Conservation (phyloP, 2,329 filamentous ascomycete species). For the Colletotrichum somersetense region DNA sequence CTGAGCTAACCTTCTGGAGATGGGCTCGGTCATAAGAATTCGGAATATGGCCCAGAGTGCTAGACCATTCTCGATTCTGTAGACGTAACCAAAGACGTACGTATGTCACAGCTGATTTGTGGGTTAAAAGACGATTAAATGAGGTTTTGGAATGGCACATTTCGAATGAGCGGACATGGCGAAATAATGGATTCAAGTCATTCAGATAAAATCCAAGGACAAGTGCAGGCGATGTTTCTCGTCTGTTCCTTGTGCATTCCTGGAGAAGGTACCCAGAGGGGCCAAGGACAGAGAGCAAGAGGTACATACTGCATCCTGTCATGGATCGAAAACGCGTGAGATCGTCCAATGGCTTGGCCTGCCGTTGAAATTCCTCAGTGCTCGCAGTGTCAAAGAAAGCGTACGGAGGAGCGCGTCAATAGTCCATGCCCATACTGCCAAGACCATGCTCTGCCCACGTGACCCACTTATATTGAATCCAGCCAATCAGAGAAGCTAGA, state of each 20-base stretch:
- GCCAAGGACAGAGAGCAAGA: not conserved
- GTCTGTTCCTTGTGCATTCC: not conserved
- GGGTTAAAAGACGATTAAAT: not conserved
- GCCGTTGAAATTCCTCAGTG: constrained; percentile 3
- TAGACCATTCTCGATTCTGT: not conserved
- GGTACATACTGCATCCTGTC: not conserved
- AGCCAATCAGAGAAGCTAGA: no score
- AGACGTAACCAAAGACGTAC: not conserved
- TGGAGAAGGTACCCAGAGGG: not conserved
- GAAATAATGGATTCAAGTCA: not conserved
- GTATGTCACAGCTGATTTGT: not conserved
- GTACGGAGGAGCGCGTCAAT: no score
- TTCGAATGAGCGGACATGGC: no score
- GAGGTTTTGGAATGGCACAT: not conserved
- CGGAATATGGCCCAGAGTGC: not conserved
- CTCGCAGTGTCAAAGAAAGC: constrained; percentile 20
- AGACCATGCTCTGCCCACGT: no score
- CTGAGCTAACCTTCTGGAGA: constrained; percentile 6
- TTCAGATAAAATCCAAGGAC: not conserved
- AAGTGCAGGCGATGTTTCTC: not conserved
- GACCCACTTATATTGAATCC: no score
- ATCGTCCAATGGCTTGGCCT: not conserved
- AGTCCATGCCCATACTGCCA: no score
- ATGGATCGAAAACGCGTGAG: constrained; percentile 3
- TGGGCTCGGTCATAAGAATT: not conserved